Evolutionary conservation across 164 flowering plant genomes (phyloP).

Genomic region (Liriodendron chinense): DNA sequence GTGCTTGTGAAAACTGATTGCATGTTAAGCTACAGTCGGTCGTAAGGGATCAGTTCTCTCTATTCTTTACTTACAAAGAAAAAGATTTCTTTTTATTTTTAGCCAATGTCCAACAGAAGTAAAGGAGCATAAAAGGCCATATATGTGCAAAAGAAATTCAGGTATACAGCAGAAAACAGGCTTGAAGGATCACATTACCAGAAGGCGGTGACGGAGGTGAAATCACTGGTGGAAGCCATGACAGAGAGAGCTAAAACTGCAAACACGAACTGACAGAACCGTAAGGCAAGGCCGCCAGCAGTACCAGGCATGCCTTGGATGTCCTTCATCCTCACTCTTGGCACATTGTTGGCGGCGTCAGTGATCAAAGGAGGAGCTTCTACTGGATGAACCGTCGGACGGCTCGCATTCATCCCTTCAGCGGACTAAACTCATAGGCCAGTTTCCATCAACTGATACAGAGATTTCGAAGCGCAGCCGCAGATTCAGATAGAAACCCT

Average conservation of each 20-base stretch:
- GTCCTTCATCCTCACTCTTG: conserved; percentile 76
- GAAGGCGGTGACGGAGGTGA: conserved; percentile 83
- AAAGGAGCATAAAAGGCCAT: background rate
- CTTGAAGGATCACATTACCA: conserved; percentile 32
- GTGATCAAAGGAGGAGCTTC: conserved; percentile 60
- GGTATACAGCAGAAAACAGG: background rate
- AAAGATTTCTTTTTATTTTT: background rate
- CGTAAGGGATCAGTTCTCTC: no score
- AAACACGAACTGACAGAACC: conserved; percentile 56
- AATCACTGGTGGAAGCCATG: conserved; percentile 80
- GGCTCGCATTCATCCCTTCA: conserved; percentile 64
- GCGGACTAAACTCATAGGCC: background rate
- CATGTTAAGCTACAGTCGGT: no score
- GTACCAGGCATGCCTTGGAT: conserved; percentile 93
- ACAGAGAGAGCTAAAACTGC: conserved; percentile 55
- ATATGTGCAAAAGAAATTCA: background rate
- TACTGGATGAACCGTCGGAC: conserved; percentile 76
- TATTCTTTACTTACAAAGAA: background rate
- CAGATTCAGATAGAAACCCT: background rate
- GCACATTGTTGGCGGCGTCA: conserved; percentile 26
- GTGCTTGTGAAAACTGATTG: no score
- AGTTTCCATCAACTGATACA: conserved; percentile 1
- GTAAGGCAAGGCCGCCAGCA: conserved; percentile 54
- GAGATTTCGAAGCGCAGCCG: background rate
- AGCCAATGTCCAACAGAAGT: background rate